phyloP scores from a whole-genome alignment of 306 rosid species.

The Spatholobus suberectus region DNA sequence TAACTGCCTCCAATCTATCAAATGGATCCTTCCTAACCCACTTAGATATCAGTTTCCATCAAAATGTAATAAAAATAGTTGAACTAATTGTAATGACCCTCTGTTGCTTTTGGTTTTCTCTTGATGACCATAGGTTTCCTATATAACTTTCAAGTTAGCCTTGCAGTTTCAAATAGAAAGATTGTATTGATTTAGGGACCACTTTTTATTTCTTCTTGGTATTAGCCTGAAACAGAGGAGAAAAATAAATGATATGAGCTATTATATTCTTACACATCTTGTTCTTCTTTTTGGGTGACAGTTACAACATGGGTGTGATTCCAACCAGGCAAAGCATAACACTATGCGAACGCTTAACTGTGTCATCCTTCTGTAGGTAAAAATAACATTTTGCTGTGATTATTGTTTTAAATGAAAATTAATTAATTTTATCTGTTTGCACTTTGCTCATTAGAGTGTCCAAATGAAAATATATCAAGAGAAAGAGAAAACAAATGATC shows the following conservation, averaged over 20 bases:
- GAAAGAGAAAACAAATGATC: neutral
- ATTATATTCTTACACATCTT: neutral
- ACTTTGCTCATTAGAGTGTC: neutral
- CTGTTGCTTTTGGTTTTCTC: neutral
- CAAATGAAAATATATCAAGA: neutral
- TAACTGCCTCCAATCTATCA: neutral
- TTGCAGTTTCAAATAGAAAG: neutral
- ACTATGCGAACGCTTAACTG: constrained; percentile 73
- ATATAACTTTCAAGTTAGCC: neutral
- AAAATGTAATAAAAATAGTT: neutral
- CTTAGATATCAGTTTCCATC: neutral
- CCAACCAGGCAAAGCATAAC: constrained; percentile 83
- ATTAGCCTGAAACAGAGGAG: neutral
- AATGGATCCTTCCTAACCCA: neutral
- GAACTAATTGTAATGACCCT: neutral
- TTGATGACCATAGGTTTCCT: neutral
- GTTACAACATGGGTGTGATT: constrained; percentile 88
- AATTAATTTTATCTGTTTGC: constrained; percentile 13
- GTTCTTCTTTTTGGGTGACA: constrained; percentile 39
- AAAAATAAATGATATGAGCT: neutral
- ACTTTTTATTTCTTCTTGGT: neutral
- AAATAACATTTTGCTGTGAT: constrained; percentile 28
- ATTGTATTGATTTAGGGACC: neutral
- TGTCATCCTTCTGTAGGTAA: constrained; percentile 90
- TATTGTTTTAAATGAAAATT: constrained; percentile 19